Evolutionary conservation across 345 rosid species (phyloP).

Genomic region (Rhizophora mangle): DNA sequence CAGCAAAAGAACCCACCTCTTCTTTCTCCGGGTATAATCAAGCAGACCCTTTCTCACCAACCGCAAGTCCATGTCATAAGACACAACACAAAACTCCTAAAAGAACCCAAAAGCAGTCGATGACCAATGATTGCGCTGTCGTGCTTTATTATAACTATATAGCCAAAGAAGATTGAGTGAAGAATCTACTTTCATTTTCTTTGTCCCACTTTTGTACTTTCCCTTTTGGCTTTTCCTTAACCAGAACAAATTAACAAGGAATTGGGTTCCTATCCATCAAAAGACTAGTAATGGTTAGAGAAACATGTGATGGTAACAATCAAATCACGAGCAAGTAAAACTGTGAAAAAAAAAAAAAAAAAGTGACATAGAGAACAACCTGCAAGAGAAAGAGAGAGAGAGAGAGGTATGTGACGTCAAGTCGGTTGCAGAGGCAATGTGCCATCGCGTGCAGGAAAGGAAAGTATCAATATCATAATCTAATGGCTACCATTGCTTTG

Average conservation of each 20-base stretch:
- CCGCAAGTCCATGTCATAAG: slow-evolving; percentile 41
- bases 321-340: neutral
- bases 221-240: too few species aligned
- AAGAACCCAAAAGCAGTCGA: slow-evolving; percentile 1
- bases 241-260: neutral
- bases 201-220: too few species aligned
- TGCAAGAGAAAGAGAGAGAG: neutral
- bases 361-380: slow-evolving; percentile 6
- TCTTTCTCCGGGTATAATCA: slow-evolving; percentile 41
- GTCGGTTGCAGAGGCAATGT: neutral
- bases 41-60: slow-evolving; percentile 40
- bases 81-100: neutral
- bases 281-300: neutral
- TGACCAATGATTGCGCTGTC: too few species aligned
- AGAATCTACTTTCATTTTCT: too few species aligned
- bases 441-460: slow-evolving; percentile 22
- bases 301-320: neutral
- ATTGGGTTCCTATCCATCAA: neutral
- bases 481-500: too few species aligned
- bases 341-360: slow-evolving; percentile 1
- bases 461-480: neutral
- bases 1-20: slow-evolving; percentile 44
- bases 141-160: too few species aligned
- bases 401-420: neutral
- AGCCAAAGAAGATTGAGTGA: too few species aligned